Base-by-base conservation (phyloP, 192 early-diverging fungal genomes). In the Coemansia sp. region DNA sequence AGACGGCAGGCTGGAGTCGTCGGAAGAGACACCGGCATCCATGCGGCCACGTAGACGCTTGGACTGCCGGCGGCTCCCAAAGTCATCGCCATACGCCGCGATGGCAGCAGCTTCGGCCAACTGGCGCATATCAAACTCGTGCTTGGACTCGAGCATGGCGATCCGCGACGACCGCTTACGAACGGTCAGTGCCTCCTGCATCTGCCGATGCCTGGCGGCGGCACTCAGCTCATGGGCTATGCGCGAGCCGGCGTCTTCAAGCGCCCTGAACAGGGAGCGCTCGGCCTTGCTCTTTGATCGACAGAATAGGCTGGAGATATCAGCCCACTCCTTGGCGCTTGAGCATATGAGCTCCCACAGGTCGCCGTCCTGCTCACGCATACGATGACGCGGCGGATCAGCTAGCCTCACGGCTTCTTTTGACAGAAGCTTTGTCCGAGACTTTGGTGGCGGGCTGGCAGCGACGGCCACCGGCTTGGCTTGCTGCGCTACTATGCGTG, bases 311-410 rank as follows among this genome's bases (percentile, higher is more conserved):
- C 39, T 50, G 39, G 61, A 29, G 10, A 64, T 41, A 7, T 61
- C 46, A 44, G 3, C 45, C 76, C 76, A 78, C 36, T 78, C 76
- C 14, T 16, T 36, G 19, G 19, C 41, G 21, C 19, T 62, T n/a
- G 41, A 40, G 62, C 76, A 73, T 8, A 78, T 59, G 29, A 73
- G 61, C 64, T 78, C 76, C 76, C 76, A 78, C 37, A 78, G 64
- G 14, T 68, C 76, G 36, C 76, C 76, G 31, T 73, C 70, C 1
- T 57, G 54, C 56, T 78, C 76, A 5, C 66, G 66, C 65, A 71
- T 68, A 19, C 54, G 10, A 61, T 77, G 75, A 34, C 61, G 57
- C 1, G 75, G 69, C 66, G 62, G 65, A 40, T 71, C 69, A 4
- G 60, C 68, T 31, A 63, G 31, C 53, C 64, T 62, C 39, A 70